These are phyloP conservation scores for Backusella liffmaniae DNA, from an alignment of 192 early-diverging fungal genomes.

Conservation along the genomic window DNA sequence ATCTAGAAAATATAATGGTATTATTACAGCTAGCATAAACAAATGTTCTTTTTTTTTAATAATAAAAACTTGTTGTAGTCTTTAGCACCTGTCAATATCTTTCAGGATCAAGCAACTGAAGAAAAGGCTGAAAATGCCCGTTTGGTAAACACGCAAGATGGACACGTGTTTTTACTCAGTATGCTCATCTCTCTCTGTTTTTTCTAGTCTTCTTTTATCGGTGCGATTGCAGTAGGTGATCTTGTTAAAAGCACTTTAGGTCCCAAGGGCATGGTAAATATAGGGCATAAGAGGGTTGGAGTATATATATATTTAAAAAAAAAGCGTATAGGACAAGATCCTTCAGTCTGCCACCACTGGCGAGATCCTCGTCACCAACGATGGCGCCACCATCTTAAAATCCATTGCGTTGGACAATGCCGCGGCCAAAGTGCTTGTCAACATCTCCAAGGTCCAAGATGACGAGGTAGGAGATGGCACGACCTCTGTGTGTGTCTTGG, in stretches of 20 bases:
- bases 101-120: slow-evolving; percentile 92
- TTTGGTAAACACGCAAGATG: slow-evolving; percentile 58
- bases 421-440: slow-evolving; percentile 96
- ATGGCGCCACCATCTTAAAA: slow-evolving; percentile 99
- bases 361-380: slow-evolving; percentile 94
- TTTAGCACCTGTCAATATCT: slow-evolving; percentile 86
- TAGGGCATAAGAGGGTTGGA: neutral
- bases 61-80: slow-evolving; percentile 36
- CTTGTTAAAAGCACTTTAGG: slow-evolving; percentile 97
- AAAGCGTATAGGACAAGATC: slow-evolving; percentile 84
- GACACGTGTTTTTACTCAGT: neutral
- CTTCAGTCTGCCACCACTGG: slow-evolving; percentile 88
- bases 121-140: slow-evolving; percentile 98
- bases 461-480: slow-evolving; percentile 99
- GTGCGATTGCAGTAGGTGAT: slow-evolving; percentile 98
- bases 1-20: neutral
- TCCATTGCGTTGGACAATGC: slow-evolving; percentile 97
- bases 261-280: slow-evolving; percentile 93
- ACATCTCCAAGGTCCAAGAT: slow-evolving; percentile 99
- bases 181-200: neutral
- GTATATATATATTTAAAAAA: neutral
- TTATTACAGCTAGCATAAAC: too few relatives aligned
- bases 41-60: neutral
- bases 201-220: slow-evolving; percentile 86
- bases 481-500: slow-evolving; percentile 98